Base-by-base conservation (phyloP, 129 eudicot species). In the Calendula officinalis region DNA sequence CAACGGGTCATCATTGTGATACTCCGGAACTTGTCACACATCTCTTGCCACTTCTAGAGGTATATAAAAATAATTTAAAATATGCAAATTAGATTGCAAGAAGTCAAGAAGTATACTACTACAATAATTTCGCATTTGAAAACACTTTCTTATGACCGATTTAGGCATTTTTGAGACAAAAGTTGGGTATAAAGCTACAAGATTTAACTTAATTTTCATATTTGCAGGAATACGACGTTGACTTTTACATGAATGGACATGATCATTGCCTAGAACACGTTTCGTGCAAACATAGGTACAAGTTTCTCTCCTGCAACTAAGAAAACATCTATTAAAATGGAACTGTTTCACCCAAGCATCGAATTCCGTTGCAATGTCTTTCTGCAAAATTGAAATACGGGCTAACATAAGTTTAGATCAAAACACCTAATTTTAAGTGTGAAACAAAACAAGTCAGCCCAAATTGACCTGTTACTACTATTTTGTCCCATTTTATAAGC, bases 231-330 rank as follows among this genome's bases (percentile, higher is more conserved):
- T 46, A 78, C 73, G 76, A 75, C 22, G 87, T 81, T 56, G 84
- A 84, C 68, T 78, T 84, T 69, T 81, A 84, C 78, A 68, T 81
- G 53, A 84, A 84, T 32, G 87, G 91, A 32, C 91, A 84, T 39
- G 91, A 84, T 60, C 87, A 84, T 42, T 74, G 91, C 80, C 67
- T 81, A 57, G 80, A 84, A 53, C 91, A 84, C 43, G 22, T 75
- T 55, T 45, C 67, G 7, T 78, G 86, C 76, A 5, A 60, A 38
- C 16, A 75, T 22, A 77, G 91, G 91, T 84, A 77, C 27, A 22
- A 22, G 5, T 17, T 49, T 11, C 13, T 57, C 27, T 6, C 13
- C 15, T 39, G 10, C 49, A 37, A 39, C 4, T 7, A 34, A 34
- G 14, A n/a, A 12, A 12, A 0, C 8, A 12, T 3, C 1, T 47